Conservation (phyloP, 805 yeast genomes). For the Hanseniaspora nectarophila region DNA sequence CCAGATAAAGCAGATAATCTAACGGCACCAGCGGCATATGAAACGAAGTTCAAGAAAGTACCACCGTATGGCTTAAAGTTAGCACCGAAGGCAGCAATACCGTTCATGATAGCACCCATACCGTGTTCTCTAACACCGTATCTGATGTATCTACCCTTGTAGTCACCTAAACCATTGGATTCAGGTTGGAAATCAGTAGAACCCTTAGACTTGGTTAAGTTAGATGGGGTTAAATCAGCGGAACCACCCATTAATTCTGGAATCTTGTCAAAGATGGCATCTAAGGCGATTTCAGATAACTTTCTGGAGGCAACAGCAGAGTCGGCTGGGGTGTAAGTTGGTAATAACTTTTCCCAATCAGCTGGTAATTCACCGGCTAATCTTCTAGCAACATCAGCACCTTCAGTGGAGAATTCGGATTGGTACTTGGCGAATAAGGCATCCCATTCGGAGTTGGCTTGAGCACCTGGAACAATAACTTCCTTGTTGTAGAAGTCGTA, state of each 20-base stretch:
- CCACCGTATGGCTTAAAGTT: constrained; percentile 89
- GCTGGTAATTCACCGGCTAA: constrained; percentile 64
- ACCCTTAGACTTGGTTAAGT: constrained; percentile 76
- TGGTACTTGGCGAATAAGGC: constrained; percentile 47
- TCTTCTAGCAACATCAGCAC: constrained; percentile 71
- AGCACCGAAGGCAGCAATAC: constrained; percentile 81
- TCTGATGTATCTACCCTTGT: constrained; percentile 86
- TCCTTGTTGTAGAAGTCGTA: constrained; percentile 49
- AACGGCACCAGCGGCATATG: constrained; percentile 77
- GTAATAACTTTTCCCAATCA: constrained; percentile 68
- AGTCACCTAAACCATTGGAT: constrained; percentile 65
- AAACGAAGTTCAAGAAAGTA: constrained; percentile 88
- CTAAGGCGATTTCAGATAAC: constrained; percentile 70
- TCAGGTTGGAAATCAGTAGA: constrained; percentile 91
- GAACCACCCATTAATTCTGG: constrained; percentile 97
- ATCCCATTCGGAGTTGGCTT: constrained; percentile 68
- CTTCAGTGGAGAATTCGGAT: constrained; percentile 62
- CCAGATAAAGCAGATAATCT: constrained; percentile 76
- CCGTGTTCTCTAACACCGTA: constrained; percentile 99
- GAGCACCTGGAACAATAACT: constrained; percentile 50
- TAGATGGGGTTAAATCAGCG: constrained; percentile 95
- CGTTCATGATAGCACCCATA: constrained; percentile 97
- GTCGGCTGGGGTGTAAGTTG: constrained; percentile 67
- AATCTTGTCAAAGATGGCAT: constrained; percentile 45
- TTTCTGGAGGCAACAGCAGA: constrained; percentile 86